These are phyloP conservation scores for Colletotrichum destructivum DNA, from an alignment of 2,329 filamentous ascomycete genomes.

Conservation along the genomic window DNA sequence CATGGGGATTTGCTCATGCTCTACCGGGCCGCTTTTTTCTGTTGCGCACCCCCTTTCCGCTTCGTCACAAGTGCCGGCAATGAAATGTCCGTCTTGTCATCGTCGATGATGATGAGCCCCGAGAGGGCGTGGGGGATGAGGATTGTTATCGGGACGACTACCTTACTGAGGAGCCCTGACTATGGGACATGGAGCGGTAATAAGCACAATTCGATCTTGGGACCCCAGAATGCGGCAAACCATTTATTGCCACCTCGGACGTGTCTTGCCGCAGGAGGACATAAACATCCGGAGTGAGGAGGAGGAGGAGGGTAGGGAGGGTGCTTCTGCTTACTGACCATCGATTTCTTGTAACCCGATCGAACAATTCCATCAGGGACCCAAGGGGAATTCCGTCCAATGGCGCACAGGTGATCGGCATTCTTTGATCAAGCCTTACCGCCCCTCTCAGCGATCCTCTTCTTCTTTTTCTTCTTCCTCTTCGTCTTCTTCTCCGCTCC, in stretches of 20 bases:
- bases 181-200: background rate
- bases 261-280: background rate
- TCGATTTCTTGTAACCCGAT: conserved; percentile 7
- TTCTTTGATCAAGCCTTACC: conserved; percentile 14
- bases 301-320: no score
- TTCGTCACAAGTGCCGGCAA: background rate
- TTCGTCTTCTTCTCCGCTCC: background rate
- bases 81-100: no score
- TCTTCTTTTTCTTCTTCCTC: background rate
- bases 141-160: no score
- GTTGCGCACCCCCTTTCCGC: background rate
- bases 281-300: background rate
- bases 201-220: background rate
- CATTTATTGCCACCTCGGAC: background rate
- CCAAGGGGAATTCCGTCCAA: conserved; percentile 1
- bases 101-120: background rate
- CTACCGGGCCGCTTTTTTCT: conserved; percentile 6
- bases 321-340: background rate
- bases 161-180: no score
- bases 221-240: background rate
- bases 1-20: no score
- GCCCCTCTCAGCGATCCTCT: background rate
- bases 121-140: background rate
- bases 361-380: conserved; percentile 21
- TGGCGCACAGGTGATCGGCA: conserved; percentile 17